These are phyloP conservation scores for Mycena galopus DNA, from an alignment of 768 basidiomycete species.

Conservation along the genomic window DNA sequence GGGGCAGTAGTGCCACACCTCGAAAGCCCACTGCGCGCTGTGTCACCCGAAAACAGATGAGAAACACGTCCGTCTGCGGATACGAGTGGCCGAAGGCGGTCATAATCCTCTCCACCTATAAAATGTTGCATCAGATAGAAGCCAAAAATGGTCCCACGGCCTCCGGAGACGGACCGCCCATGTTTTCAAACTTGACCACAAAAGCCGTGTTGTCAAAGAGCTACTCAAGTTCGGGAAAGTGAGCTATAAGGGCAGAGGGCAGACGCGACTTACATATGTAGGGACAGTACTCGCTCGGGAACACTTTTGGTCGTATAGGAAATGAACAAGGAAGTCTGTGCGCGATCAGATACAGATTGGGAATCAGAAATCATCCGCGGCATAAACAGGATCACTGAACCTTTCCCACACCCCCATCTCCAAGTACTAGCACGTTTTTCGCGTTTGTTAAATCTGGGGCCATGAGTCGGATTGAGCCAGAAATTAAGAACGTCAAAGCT, in stretches of 20 bases:
- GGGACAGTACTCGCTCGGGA: conserved; percentile 99
- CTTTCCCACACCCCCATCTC: neutral
- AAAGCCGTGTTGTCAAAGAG: conserved; percentile 95
- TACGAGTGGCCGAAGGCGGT: conserved; percentile 45
- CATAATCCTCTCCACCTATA: conserved; percentile 98
- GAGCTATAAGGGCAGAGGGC: conserved; percentile 35
- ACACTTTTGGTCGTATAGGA: conserved; percentile 98
- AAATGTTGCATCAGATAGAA: conserved; percentile 10
- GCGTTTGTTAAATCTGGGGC: no score
- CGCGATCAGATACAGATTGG: no score
- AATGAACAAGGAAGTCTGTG: conserved; percentile 93
- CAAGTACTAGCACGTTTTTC: neutral
- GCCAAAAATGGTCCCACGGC: neutral
- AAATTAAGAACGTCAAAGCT: no score
- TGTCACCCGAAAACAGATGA: conserved; percentile 86
- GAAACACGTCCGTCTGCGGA: no score
- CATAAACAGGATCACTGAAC: neutral
- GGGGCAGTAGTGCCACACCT: conserved; percentile 99
- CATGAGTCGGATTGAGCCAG: no score
- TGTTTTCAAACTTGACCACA: conserved; percentile 97
- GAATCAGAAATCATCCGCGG: no score
- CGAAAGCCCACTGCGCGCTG: conserved; percentile 99
- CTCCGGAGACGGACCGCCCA: conserved; percentile 81
- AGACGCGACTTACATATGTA: conserved; percentile 80
- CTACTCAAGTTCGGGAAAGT: conserved; percentile 38